Base-by-base conservation (phyloP, 2,329 filamentous ascomycete genomes). In the Ampelomyces quisqualis region DNA sequence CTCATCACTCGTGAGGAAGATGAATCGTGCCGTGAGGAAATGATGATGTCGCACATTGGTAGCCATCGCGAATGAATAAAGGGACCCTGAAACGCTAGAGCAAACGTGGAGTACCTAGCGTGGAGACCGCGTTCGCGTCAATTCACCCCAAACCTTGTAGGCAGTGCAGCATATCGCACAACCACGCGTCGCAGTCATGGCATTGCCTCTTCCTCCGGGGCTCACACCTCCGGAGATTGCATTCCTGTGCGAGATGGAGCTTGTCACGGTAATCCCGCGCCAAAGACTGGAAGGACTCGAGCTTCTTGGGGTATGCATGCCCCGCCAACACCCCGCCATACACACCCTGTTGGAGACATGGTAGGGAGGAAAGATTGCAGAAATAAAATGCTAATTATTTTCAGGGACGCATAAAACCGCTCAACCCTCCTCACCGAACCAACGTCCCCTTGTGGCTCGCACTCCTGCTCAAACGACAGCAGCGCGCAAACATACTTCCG, bases 201-300 rank as follows among this genome's bases (percentile, higher is more conserved):
- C 80, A 36, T 76, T 82, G 53, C 78, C 79, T 50, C 73, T 83
- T 28, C 78, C 78, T 26, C 74, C 78, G 49, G 80, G 85, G 68
- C 78, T 96, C 30, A 85, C 87, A 57, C 89, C 93, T 45, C 77
- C 87, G 51, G 93, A 98, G 73, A 86, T 94, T 31, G 87, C 90
- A 35, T 98, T 97, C 64, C 75, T 97, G 19, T 95, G 90, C 70
- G 93, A 98, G 73, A 97, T 96, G 90, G 91, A 97, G 73, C 81
- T 89, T 60, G 86, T 98, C 40, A 96, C 90, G 0, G 80, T 98
- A 15, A 82, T 97, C 34, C 93, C 93, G 23, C 87, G 93, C 38
- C 90, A 97, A 68, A 81, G 87, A 51, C 82, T 98, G 38, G 90
- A 96, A 53, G 82, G 81, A 55, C 86, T 98, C 49, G 78, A 88